These are phyloP conservation scores for Colletotrichum tanaceti DNA, from an alignment of 2,329 filamentous ascomycete species.

Conservation along the genomic window DNA sequence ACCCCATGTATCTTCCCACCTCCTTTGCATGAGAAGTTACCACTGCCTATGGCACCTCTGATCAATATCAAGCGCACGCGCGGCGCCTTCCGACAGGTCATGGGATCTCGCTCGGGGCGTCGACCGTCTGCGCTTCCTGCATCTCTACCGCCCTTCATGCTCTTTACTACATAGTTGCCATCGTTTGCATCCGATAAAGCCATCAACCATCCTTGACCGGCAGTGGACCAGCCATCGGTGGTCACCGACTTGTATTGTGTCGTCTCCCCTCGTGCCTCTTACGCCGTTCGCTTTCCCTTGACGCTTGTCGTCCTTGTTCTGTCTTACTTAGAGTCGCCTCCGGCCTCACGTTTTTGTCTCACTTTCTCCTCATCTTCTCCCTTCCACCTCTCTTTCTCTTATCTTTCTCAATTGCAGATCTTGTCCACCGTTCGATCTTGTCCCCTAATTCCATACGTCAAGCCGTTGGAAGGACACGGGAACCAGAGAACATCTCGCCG, in stretches of 20 bases:
- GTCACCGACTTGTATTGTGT: conserved; percentile 26
- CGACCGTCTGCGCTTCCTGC: conserved; percentile 10
- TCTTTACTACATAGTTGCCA: conserved; percentile 26
- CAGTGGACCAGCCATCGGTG: conserved; percentile 36
- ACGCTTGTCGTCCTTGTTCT: not conserved
- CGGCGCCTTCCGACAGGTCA: conserved; percentile 39
- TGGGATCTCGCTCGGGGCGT: conserved; percentile 28
- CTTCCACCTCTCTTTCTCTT: conserved; percentile 1
- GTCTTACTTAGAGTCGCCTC: conserved; percentile 17
- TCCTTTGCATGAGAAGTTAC: conserved; percentile 4
- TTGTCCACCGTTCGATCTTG: not conserved
- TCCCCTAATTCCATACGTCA: not conserved
- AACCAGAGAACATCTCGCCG: not conserved
- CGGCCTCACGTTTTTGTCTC: conserved; percentile 5
- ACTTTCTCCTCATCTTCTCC: conserved; percentile 2
- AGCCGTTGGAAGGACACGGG: not conserved
- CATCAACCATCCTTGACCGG: conserved; percentile 21
- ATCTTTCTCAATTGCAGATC: not conserved
- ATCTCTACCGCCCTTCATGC: conserved; percentile 15
- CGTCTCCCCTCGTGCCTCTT: not conserved
- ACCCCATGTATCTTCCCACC: conserved; percentile 1
- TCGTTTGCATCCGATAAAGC: conserved; percentile 18
- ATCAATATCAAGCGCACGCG: not conserved
- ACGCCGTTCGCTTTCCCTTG: conserved; percentile 4
- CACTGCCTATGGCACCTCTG: not conserved